Evolutionary conservation across 495 filamentous ascomycete genomes (phyloP), one percentile per base, ranked within the genome.

Genomic region (Neurospora africana): DNA sequence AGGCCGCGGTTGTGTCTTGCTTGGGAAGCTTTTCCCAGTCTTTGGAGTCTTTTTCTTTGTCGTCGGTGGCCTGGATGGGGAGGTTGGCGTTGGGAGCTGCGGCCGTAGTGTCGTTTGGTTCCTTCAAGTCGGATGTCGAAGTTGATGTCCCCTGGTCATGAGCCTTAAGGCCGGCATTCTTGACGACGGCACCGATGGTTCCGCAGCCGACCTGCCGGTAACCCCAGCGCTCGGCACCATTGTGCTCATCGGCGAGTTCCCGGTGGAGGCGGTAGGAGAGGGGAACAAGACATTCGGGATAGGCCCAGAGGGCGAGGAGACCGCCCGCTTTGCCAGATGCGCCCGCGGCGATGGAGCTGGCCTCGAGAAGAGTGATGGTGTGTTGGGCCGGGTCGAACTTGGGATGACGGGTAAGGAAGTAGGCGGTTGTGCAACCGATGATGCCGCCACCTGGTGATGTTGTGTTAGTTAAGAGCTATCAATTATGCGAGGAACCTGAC

Each of bases 271-370:
- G 85, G 82, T 92, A 99, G 73, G 92, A 95, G 70, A 99, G 83
- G 3, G 93, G 92, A 1, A 98, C 95, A 71, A 99, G 88, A 76
- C 87, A 91, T 74, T 80, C 86, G 1, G 95, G 95, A 77, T 98
- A 97, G 13, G 95, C 95, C 95, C 95, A 99, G 47, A 94, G 85
- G 1, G 90, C 95, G 21, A 99, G 84, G 15, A 99, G 86, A 2
- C 95, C 95, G 5, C 95, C 95, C 2, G 95, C 95, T 84, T 99
- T 99, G 9, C 95, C 95, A 33, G 93, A 97, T 47, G 95, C 95
- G 33, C 92, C 95, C 13, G 94, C 91, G 19, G 95, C 95, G 74
- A 98, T 92, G 47, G 91, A 87, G 17, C 89, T 89, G 1, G 95
- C 94, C 85, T 99, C 95, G 73, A 99, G 85, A 39, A 99, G 88